phyloP scores from a whole-genome alignment of 805 yeast species.

The Yarrowia osloensis region DNA sequence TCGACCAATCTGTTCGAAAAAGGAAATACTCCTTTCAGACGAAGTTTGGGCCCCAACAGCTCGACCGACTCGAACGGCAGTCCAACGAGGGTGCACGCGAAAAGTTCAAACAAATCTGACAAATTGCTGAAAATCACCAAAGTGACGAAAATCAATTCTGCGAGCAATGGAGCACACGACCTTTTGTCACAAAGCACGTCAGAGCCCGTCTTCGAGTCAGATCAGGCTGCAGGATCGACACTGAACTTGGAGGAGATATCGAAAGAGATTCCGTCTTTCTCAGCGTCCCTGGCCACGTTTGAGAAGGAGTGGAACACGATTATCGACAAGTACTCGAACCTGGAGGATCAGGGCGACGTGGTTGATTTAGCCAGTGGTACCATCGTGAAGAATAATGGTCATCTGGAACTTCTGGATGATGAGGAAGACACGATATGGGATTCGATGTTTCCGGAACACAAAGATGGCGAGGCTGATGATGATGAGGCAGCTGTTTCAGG shows the following conservation, averaged over 20 bases:
- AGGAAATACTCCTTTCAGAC: conserved; percentile 3
- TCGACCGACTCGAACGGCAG: not conserved
- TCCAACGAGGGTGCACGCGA: not conserved
- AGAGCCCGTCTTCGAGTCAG: not conserved
- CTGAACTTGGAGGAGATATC: not conserved
- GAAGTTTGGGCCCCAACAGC: not conserved
- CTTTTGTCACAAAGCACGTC: too few species aligned
- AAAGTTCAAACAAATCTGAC: not conserved
- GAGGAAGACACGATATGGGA: conserved; percentile 31
- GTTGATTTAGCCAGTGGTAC: conserved; percentile 63
- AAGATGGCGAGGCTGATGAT: not conserved
- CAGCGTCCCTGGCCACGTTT: conserved; percentile 32
- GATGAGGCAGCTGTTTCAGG: not conserved
- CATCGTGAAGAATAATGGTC: conserved; percentile 68
- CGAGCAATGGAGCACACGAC: not conserved
- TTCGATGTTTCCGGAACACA: not conserved
- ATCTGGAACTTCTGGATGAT: conserved; percentile 51
- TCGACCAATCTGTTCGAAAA: conserved; percentile 4
- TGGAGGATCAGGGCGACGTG: conserved; percentile 45
- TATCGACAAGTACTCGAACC: conserved; percentile 34
- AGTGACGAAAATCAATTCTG: not conserved
- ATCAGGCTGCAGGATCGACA: not conserved
- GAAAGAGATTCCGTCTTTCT: not conserved
- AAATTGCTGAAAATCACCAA: not conserved
- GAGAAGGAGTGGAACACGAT: conserved; percentile 39